Conservation (phyloP, 2,329 filamentous ascomycete species). For the Colletotrichum viniferum region DNA sequence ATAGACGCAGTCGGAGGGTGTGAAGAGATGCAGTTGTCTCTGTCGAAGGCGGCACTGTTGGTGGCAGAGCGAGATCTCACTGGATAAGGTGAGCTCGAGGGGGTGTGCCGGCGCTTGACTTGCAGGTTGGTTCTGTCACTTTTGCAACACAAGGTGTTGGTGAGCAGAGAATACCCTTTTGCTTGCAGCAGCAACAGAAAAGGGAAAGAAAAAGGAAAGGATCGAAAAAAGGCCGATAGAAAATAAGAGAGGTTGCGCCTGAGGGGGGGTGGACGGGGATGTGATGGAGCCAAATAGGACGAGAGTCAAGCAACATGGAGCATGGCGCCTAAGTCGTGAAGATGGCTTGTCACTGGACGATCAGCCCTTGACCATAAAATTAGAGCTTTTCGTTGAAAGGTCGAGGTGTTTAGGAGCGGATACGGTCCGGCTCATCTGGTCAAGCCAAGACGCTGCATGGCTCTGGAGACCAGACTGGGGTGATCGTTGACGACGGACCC, state of each 20-base stretch:
- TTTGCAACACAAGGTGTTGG: neutral
- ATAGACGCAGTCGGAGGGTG: constrained; percentile 31
- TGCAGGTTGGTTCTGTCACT: constrained; percentile 28
- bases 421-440: constrained; percentile 24
- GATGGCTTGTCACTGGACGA: constrained; percentile 48
- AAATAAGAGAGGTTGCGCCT: constrained; percentile 21
- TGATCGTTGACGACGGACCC: constrained; percentile 17
- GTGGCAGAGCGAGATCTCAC: constrained; percentile 17
- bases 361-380: constrained; percentile 44
- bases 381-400: constrained; percentile 35
- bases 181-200: constrained; percentile 4
- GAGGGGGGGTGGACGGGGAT: constrained; percentile 30
- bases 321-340: constrained; percentile 47
- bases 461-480: constrained; percentile 18
- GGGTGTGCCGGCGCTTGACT: constrained; percentile 39
- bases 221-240: constrained; percentile 24
- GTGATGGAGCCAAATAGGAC: constrained; percentile 40
- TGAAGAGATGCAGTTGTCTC: constrained; percentile 20
- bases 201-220: constrained; percentile 22
- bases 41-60: constrained; percentile 18
- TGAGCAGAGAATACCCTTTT: neutral
- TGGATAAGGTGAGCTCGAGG: constrained; percentile 12
- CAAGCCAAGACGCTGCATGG: constrained; percentile 22
- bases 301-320: constrained; percentile 38
- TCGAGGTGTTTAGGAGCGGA: constrained; percentile 22